Conservation (phyloP, 495 filamentous ascomycete genomes). For the Letharia columbiana region DNA sequence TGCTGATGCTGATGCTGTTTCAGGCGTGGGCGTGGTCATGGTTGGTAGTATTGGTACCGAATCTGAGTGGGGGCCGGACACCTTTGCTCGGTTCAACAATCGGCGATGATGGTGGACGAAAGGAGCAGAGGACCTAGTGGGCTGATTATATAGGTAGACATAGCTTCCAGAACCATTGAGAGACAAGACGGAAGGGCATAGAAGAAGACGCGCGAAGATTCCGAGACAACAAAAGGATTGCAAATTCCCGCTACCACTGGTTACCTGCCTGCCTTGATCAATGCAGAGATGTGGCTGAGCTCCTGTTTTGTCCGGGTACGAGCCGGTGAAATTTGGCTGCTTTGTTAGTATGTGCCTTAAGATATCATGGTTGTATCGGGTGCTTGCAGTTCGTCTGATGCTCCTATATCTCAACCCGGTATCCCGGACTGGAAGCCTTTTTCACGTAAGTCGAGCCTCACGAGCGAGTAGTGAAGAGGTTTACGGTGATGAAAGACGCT, state of each 20-base stretch:
- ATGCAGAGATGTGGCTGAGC: background rate
- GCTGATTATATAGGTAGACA: background rate
- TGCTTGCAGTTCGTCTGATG: background rate
- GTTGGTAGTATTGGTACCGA: background rate
- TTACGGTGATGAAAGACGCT: background rate
- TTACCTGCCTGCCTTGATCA: background rate
- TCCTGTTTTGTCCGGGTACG: background rate
- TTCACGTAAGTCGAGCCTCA: background rate
- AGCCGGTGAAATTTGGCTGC: background rate
- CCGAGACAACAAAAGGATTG: background rate
- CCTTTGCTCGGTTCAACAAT: background rate
- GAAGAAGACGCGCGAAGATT: background rate
- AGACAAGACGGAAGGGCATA: background rate
- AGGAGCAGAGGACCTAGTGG: background rate
- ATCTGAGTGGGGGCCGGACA: background rate
- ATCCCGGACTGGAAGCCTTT: background rate
- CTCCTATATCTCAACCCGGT: background rate
- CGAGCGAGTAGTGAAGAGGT: background rate
- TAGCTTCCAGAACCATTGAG: background rate
- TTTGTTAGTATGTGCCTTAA: background rate
- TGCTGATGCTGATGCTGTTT: background rate
- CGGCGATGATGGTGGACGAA: background rate
- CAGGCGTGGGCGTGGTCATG: background rate
- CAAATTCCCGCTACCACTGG: background rate
- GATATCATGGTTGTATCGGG: background rate